A percentile compares a stretch with the other conserved stretches of the same genome.
Conservation (phyloP, 345 rosid genomes). For the Carallia brachiata region DNA sequence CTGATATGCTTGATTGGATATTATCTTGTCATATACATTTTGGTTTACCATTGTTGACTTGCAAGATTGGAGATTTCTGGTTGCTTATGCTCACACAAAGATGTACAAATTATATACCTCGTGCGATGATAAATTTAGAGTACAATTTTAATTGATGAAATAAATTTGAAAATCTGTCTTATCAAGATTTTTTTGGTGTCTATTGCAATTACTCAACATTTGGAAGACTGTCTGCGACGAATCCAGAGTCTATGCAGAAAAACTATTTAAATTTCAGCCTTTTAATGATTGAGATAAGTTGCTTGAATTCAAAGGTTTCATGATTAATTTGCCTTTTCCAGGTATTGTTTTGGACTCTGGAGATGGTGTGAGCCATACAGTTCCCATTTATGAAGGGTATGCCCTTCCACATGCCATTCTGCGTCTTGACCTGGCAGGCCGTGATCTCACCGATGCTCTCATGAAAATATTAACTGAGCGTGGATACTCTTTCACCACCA, state of each 20-base stretch:
- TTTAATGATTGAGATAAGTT: not conserved
- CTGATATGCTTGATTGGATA: too few relatives aligned
- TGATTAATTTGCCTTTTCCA: slow-evolving; percentile 18
- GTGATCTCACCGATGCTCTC: slow-evolving; percentile 73
- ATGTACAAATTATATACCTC: too few relatives aligned
- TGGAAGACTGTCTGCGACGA: not conserved
- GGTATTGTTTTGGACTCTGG: slow-evolving; percentile 62
- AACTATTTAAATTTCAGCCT: not conserved
- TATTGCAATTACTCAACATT: not conserved
- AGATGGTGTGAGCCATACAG: slow-evolving; percentile 64
- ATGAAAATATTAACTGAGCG: slow-evolving; percentile 71
- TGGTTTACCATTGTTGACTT: too few relatives aligned
- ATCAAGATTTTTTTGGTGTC: not conserved
- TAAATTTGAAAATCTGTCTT: not conserved
- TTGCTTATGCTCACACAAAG: too few relatives aligned
- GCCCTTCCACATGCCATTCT: slow-evolving; percentile 72
- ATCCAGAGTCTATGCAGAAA: not conserved
- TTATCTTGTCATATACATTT: too few relatives aligned
- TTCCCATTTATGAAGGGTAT: slow-evolving; percentile 55
- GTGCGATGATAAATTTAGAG: too few relatives aligned
- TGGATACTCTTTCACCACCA: slow-evolving; percentile 71
- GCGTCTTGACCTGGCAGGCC: slow-evolving; percentile 77
- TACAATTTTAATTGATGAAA: too few relatives aligned
- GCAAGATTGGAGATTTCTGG: too few relatives aligned
- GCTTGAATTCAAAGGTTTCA: not conserved